These are phyloP conservation scores for Arthrobotrys iridis DNA, from an alignment of 2,329 filamentous ascomycete species.

Conservation along the genomic window DNA sequence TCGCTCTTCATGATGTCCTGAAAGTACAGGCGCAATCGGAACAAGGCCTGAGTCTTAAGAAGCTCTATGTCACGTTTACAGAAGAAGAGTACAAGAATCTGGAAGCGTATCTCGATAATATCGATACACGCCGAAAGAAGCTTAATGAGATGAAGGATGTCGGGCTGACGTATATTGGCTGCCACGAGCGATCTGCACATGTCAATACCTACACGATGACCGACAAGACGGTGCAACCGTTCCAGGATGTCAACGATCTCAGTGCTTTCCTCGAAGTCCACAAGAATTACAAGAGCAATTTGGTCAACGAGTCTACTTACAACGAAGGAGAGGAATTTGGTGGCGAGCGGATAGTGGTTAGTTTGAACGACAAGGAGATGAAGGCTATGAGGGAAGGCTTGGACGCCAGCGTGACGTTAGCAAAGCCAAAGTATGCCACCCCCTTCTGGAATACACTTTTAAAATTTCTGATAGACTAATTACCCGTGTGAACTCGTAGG, in stretches of 20 bases:
- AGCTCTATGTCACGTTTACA: slow-evolving; percentile 48
- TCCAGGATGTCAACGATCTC: slow-evolving; percentile 51
- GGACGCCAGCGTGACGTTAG: slow-evolving; percentile 43
- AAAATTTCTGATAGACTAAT: slow-evolving; percentile 6
- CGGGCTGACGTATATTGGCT: slow-evolving; percentile 42
- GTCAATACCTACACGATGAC: slow-evolving; percentile 54
- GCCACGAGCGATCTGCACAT: slow-evolving; percentile 46
- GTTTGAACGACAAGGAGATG: slow-evolving; percentile 49
- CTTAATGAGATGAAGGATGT: slow-evolving; percentile 51
- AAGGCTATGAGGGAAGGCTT: slow-evolving; percentile 50
- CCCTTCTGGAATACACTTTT: background rate
- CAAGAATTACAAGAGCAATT: slow-evolving; percentile 49
- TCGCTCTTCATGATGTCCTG: slow-evolving; percentile 33
- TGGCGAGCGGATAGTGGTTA: slow-evolving; percentile 41
- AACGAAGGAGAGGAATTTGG: slow-evolving; percentile 50
- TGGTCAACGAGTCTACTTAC: slow-evolving; percentile 17
- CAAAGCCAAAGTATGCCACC: slow-evolving; percentile 45
- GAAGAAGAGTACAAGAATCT: slow-evolving; percentile 53
- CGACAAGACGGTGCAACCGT: slow-evolving; percentile 49
- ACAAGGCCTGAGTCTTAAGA: slow-evolving; percentile 22
- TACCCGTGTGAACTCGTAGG: slow-evolving; percentile 4
- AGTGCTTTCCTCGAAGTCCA: slow-evolving; percentile 43
- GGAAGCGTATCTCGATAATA: slow-evolving; percentile 46
- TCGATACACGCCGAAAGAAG: slow-evolving; percentile 44
- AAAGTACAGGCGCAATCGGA: slow-evolving; percentile 16